These are phyloP conservation scores for Colletotrichum orchidophilum DNA, from an alignment of 2,329 filamentous ascomycete species.

Conservation along the genomic window DNA sequence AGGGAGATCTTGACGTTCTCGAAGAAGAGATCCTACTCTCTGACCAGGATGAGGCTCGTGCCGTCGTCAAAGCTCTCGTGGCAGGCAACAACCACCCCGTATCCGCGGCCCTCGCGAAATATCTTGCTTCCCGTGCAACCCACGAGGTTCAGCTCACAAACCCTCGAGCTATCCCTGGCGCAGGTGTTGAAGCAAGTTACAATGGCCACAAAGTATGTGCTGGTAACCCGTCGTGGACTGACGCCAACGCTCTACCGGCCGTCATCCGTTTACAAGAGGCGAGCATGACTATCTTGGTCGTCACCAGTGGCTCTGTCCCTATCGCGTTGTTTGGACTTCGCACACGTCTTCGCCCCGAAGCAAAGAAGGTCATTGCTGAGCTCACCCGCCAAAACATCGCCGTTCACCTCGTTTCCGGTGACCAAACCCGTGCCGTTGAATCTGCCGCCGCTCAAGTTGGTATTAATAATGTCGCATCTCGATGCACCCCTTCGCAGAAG, in stretches of 20 bases:
- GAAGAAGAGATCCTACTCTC: slow-evolving; percentile 36
- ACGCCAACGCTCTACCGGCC: slow-evolving; percentile 35
- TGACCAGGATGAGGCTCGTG: slow-evolving; percentile 37
- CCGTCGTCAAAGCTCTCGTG: slow-evolving; percentile 42
- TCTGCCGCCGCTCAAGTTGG: slow-evolving; percentile 54
- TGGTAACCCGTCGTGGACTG: slow-evolving; percentile 58
- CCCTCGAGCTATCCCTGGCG: slow-evolving; percentile 50
- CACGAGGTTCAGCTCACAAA: slow-evolving; percentile 26
- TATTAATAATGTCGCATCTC: slow-evolving; percentile 51
- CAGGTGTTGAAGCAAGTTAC: slow-evolving; percentile 48
- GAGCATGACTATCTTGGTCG: slow-evolving; percentile 41
- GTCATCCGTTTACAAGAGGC: slow-evolving; percentile 35
- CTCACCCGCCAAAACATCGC: slow-evolving; percentile 58
- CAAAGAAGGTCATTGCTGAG: slow-evolving; percentile 52
- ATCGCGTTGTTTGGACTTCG: slow-evolving; percentile 60
- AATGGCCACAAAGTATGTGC: slow-evolving; percentile 45
- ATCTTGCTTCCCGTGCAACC: slow-evolving; percentile 44
- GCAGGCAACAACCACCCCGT: slow-evolving; percentile 60
- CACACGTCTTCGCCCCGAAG: slow-evolving; percentile 47
- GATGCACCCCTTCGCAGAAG: slow-evolving; percentile 64
- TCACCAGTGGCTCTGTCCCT: slow-evolving; percentile 41
- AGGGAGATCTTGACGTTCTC: slow-evolving; percentile 48
- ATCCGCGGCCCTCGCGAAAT: slow-evolving; percentile 54
- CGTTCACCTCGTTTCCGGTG: slow-evolving; percentile 66
- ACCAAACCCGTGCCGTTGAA: slow-evolving; percentile 58